Evolutionary conservation across 129 eudicot species (phyloP).

Genomic region (Lactuca saligna): DNA sequence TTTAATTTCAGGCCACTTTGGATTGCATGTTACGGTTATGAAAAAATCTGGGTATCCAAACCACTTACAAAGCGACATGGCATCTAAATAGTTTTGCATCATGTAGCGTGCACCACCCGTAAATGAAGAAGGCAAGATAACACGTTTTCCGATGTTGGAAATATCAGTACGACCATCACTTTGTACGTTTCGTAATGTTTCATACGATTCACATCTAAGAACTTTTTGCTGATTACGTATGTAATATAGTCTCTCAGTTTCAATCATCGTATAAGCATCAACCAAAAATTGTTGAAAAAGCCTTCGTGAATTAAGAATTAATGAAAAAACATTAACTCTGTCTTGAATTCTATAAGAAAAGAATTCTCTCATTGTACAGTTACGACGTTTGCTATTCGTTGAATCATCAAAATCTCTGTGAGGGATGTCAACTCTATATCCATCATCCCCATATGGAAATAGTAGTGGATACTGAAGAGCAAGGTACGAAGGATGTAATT

Average conservation of each 20-base stretch:
- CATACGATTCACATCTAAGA: neutral
- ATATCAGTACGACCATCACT: neutral
- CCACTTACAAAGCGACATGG: too few species aligned
- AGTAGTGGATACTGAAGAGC: conserved; percentile 3
- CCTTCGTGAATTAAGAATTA: too few species aligned
- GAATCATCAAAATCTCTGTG: neutral
- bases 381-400: neutral
- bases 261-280: too few species aligned
- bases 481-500: neutral
- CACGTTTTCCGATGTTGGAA: neutral
- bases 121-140: neutral
- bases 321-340: too few species aligned
- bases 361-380: neutral
- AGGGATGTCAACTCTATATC: neutral
- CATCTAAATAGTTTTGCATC: neutral
- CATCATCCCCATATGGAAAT: conserved; percentile 1
- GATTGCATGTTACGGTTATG: too few species aligned
- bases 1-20: too few species aligned
- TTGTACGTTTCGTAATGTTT: neutral
- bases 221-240: too few species aligned
- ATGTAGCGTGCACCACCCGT: neutral
- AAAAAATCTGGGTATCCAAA: too few species aligned
- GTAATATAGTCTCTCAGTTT: too few species aligned
- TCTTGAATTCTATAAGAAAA: neutral
- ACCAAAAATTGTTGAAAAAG: too few species aligned